These are phyloP conservation scores for Chlamydomonas schloesseri DNA, from an alignment of 139 green algal species.

Conservation along the genomic window DNA sequence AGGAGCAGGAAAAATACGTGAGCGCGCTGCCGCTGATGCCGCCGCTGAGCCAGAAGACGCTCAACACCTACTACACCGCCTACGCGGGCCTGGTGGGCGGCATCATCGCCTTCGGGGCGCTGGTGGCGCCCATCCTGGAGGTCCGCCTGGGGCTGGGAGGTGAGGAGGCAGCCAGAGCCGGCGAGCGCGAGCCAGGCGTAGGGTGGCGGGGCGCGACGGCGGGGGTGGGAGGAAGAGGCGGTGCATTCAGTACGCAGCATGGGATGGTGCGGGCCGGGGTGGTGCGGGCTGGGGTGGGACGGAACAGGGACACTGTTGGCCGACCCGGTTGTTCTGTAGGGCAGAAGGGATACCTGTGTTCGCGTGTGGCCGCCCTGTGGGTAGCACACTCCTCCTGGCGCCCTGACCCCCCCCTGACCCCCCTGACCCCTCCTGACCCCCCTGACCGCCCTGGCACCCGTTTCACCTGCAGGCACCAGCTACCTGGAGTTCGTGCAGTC, in stretches of 20 bases:
- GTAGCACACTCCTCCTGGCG: too few species aligned
- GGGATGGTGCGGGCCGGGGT: neutral
- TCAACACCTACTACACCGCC: conserved; percentile 88
- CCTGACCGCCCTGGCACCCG: neutral
- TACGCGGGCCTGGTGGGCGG: conserved; percentile 77
- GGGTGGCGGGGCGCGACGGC: too few species aligned
- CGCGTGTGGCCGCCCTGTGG: too few species aligned
- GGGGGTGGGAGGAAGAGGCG: too few species aligned
- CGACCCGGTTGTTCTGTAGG: too few species aligned
- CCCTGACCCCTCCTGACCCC: neutral
- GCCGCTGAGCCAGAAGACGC: conserved; percentile 83
- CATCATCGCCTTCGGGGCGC: conserved; percentile 94
- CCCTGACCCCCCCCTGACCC: too few species aligned
- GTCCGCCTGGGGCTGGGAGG: conserved; percentile 93
- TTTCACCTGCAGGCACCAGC: conserved; percentile 70
- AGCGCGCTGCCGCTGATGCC: conserved; percentile 92
- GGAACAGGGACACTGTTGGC: too few species aligned
- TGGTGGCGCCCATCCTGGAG: conserved; percentile 94
- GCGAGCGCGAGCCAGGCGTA: too few species aligned
- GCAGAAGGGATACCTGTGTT: too few species aligned
- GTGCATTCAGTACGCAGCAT: too few species aligned
- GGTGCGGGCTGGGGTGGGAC: neutral
- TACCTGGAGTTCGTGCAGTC: conserved; percentile 94
- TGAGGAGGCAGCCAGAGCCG: too few species aligned
- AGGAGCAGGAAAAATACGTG: conserved; percentile 76